A percentile compares a stretch with the other conserved stretches of the same genome.
These are phyloP conservation scores for Bothriochloa decipiens DNA, from an alignment of 176 grass and related monocot species.

Conservation along the genomic window DNA sequence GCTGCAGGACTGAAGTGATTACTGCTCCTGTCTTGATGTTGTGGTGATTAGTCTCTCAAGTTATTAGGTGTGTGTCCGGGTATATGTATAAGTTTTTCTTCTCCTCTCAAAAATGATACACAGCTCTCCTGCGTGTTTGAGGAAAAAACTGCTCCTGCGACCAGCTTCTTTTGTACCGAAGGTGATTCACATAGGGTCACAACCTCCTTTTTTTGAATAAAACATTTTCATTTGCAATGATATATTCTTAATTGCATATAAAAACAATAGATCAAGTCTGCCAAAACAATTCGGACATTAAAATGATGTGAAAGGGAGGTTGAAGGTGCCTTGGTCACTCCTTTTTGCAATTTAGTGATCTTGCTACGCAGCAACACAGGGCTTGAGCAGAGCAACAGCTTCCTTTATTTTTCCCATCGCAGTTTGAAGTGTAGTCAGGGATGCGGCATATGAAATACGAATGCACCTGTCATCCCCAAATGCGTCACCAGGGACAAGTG, in stretches of 20 bases:
- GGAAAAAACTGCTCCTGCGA: too few species aligned
- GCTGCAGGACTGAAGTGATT: background rate
- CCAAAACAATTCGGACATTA: background rate
- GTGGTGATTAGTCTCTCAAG: too few species aligned
- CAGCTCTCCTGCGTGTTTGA: too few species aligned
- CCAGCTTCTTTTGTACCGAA: background rate
- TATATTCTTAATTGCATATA: background rate
- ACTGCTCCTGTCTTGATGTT: background rate
- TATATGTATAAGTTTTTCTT: too few species aligned
- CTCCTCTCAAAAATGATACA: too few species aligned
- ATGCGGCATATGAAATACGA: slow-evolving; percentile 70
- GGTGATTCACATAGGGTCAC: background rate
- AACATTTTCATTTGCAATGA: background rate
- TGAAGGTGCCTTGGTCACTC: slow-evolving; percentile 9
- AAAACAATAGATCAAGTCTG: background rate
- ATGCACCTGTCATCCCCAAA: slow-evolving; percentile 74
- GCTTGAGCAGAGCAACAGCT: slow-evolving; percentile 52
- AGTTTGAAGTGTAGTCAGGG: slow-evolving; percentile 57
- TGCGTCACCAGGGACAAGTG: slow-evolving; percentile 68
- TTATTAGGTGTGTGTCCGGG: too few species aligned
- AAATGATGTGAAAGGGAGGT: background rate
- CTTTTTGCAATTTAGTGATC: background rate
- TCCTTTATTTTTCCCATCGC: slow-evolving; percentile 61
- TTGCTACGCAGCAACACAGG: slow-evolving; percentile 52
- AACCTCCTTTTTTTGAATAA: background rate